These are phyloP conservation scores for Kodamaea kaohsiungensis DNA, from an alignment of 805 yeast species.

Conservation along the genomic window DNA sequence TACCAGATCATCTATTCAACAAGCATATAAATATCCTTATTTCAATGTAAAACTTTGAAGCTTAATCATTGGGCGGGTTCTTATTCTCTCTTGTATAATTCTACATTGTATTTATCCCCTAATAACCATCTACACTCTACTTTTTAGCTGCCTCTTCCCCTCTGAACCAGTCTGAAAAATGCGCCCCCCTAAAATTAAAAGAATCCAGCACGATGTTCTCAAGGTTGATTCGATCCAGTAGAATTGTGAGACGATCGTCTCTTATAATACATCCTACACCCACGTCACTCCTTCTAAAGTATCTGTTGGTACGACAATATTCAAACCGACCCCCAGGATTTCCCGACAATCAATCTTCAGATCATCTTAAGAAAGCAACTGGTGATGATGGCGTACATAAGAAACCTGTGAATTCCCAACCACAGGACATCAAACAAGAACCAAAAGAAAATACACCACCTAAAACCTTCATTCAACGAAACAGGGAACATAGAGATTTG, in stretches of 20 bases:
- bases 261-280: background rate
- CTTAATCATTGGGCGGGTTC: too few relatives aligned
- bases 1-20: background rate
- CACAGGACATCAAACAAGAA: background rate
- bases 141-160: too few relatives aligned
- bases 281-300: background rate
- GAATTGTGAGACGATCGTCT: background rate
- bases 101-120: too few relatives aligned
- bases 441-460: background rate
- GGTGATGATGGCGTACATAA: background rate
- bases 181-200: background rate
- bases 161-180: background rate
- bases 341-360: background rate
- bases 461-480: conserved; percentile 11
- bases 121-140: too few relatives aligned
- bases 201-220: background rate
- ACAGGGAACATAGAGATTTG: conserved; percentile 22
- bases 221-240: background rate
- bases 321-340: background rate
- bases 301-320: background rate
- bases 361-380: background rate
- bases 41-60: too few relatives aligned
- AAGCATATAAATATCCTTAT: background rate
- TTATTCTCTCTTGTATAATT: too few relatives aligned
- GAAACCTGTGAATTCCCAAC: background rate